These are phyloP conservation scores for Asterella californica DNA, from an alignment of 225 moss, liverwort and hornwort genomes.

Conservation along the genomic window DNA sequence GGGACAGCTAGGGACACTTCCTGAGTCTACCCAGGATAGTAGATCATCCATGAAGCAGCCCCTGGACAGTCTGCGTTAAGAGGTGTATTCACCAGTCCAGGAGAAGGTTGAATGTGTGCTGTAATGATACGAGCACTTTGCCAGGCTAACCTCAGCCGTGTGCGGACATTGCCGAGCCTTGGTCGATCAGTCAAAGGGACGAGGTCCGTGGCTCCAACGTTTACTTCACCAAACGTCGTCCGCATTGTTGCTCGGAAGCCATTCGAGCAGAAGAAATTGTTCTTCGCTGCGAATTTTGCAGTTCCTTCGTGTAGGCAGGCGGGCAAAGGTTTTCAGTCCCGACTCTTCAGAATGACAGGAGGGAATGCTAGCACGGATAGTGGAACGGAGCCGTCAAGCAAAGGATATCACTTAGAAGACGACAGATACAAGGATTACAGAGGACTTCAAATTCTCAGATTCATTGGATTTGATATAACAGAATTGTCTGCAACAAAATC, in stretches of 20 bases:
- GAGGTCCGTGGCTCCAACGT: background rate
- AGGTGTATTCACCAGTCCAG: background rate
- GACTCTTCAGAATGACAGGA: background rate
- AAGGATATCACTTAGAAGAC: background rate
- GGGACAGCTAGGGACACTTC: too few relatives aligned
- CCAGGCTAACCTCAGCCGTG: background rate
- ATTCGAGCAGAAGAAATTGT: background rate
- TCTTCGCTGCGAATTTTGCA: background rate
- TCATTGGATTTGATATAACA: conserved; percentile 29
- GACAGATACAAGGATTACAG: conserved; percentile 4
- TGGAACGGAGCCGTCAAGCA: background rate
- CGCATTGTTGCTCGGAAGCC: background rate
- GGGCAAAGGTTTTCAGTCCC: background rate
- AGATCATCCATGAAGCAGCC: too few relatives aligned
- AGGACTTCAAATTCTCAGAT: conserved; percentile 23
- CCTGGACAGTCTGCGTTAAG: background rate
- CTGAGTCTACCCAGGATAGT: too few relatives aligned
- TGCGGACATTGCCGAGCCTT: background rate
- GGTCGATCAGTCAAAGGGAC: background rate
- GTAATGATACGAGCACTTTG: background rate
- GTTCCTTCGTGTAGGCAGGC: background rate
- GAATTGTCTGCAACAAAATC: background rate
- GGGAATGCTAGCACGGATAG: too few relatives aligned
- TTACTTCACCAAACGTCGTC: background rate
- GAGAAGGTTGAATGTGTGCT: background rate